A percentile compares a stretch with the other conserved stretches of the same genome.
Conservation (phyloP, 2,329 filamentous ascomycete genomes). For the Penicillium sp. region DNA sequence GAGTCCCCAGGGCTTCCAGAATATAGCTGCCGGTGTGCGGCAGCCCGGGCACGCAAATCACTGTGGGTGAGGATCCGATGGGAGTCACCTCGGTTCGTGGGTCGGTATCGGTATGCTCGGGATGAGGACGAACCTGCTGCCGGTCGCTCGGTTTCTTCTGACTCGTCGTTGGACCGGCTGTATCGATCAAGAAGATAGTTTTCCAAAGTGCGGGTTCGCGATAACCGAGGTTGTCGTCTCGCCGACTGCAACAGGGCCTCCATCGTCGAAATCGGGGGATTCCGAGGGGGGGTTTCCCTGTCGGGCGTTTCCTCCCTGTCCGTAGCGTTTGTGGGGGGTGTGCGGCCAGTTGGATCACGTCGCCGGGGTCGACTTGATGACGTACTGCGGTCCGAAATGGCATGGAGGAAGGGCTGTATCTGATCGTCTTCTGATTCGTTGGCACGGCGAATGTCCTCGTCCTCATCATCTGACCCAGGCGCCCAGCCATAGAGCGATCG, state of each 20-base stretch:
- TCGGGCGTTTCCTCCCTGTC: slow-evolving; percentile 24
- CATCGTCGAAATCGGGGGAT: slow-evolving; percentile 31
- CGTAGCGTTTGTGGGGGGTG: slow-evolving; percentile 14
- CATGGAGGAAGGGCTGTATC: slow-evolving; percentile 28
- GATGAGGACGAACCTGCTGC: slow-evolving; percentile 11
- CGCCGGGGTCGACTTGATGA: slow-evolving; percentile 25
- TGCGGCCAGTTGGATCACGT: slow-evolving; percentile 22
- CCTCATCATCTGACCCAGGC: slow-evolving; percentile 46
- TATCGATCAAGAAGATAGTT: slow-evolving; percentile 41
- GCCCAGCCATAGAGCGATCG: slow-evolving; percentile 63
- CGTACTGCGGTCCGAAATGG: slow-evolving; percentile 27
- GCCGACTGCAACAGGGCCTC: slow-evolving; percentile 44
- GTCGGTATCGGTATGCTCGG: slow-evolving; percentile 36
- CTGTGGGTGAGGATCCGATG: slow-evolving; percentile 32
- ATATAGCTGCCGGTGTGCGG: slow-evolving; percentile 38
- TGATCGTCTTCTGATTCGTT: slow-evolving; percentile 33
- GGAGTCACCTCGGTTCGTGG: slow-evolving; percentile 28
- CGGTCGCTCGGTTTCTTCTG: slow-evolving; percentile 27
- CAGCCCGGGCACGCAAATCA: slow-evolving; percentile 36
- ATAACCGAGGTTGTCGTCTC: slow-evolving; percentile 40
- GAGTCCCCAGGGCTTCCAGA: slow-evolving; percentile 34
- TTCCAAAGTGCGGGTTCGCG: slow-evolving; percentile 40
- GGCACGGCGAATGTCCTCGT: slow-evolving; percentile 15
- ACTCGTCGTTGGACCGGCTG: slow-evolving; percentile 22
- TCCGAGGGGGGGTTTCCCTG: slow-evolving; percentile 13